Percentiles rank a stretch among this genome's conserved stretches.
Evolutionary conservation across 2,329 filamentous ascomycete species (phyloP).

Genomic region (Apiospora sp.): DNA sequence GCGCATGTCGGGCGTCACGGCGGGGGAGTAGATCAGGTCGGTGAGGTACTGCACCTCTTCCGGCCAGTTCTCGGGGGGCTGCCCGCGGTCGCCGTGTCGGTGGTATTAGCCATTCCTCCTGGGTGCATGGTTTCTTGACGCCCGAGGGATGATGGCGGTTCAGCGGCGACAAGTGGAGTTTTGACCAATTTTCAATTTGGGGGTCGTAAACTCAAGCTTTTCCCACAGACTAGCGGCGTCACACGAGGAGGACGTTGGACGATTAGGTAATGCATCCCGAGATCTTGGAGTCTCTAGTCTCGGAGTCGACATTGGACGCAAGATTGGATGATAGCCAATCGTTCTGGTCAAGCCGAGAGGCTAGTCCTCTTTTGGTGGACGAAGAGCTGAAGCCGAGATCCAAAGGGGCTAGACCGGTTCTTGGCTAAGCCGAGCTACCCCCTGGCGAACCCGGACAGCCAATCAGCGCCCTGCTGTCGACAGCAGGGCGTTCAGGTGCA

Average conservation of each 20-base stretch:
- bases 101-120: not conserved
- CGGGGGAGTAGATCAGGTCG: conserved; percentile 7
- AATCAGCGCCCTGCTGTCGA: not conserved
- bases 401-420: not conserved
- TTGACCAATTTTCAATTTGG: not conserved
- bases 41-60: conserved; percentile 12
- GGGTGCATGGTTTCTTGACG: not conserved
- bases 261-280: not conserved
- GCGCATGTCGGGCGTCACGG: conserved; percentile 17
- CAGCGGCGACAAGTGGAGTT: not conserved
- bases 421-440: conserved; percentile 9
- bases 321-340: conserved; percentile 12
- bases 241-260: not conserved
- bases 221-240: not conserved
- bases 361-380: not conserved
- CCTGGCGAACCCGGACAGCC: not conserved
- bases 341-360: not conserved
- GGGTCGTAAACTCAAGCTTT: not conserved
- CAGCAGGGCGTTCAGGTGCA: not conserved
- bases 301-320: not conserved
- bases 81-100: not conserved
- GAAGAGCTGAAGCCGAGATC: conserved; percentile 13
- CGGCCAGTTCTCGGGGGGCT: conserved; percentile 20
- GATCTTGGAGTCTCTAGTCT: not conserved
- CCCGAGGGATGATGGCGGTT: not conserved